These are phyloP conservation scores for Exserohilum rostratum DNA, from an alignment of 2,329 filamentous ascomycete genomes.

Conservation along the genomic window DNA sequence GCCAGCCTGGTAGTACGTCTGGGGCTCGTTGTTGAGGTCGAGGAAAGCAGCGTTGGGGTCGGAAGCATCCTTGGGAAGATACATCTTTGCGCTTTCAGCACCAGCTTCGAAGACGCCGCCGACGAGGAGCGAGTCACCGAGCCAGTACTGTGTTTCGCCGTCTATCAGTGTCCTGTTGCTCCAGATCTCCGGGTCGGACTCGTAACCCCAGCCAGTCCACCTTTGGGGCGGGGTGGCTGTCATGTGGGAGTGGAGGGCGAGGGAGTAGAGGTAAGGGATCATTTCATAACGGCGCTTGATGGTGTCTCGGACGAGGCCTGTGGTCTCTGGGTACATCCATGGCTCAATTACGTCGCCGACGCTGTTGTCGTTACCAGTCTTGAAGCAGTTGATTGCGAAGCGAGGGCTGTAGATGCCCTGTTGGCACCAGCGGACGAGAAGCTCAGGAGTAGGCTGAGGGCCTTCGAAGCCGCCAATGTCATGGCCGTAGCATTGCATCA, in stretches of 20 bases:
- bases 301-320: slow-evolving; percentile 65
- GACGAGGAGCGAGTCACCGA: slow-evolving; percentile 69
- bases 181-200: slow-evolving; percentile 71
- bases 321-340: slow-evolving; percentile 76
- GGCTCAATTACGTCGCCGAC: slow-evolving; percentile 77
- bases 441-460: slow-evolving; percentile 72
- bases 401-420: slow-evolving; percentile 71
- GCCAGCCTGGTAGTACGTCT: slow-evolving; percentile 62
- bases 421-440: slow-evolving; percentile 75
- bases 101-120: slow-evolving; percentile 71
- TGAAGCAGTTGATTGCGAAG: slow-evolving; percentile 81
- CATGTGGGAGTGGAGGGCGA: slow-evolving; percentile 66
- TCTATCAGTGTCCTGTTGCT: slow-evolving; percentile 59
- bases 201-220: slow-evolving; percentile 77
- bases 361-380: slow-evolving; percentile 69
- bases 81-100: slow-evolving; percentile 61
- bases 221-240: slow-evolving; percentile 68
- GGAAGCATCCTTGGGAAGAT: slow-evolving; percentile 60
- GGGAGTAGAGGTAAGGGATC: slow-evolving; percentile 73
- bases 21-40: slow-evolving; percentile 68
- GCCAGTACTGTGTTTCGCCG: slow-evolving; percentile 75
- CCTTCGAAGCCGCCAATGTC: slow-evolving; percentile 80
- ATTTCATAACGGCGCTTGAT: slow-evolving; percentile 75
- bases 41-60: slow-evolving; percentile 62
- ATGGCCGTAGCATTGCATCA: slow-evolving; percentile 73